These are phyloP conservation scores for Phytophthora litchii DNA, from an alignment of 352 stramenopile genomes.

Conservation along the genomic window DNA sequence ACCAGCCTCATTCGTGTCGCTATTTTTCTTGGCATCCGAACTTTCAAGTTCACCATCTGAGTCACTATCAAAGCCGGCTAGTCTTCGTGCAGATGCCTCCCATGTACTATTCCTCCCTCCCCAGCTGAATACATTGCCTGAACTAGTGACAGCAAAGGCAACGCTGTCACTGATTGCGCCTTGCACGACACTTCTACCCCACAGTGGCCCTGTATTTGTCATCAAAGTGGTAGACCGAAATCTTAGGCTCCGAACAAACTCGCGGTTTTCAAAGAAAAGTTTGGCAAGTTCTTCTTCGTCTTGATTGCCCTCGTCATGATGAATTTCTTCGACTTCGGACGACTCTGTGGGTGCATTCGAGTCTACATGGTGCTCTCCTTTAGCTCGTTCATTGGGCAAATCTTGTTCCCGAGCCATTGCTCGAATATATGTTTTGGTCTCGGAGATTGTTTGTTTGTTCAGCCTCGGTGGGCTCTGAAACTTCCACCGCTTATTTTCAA, in stretches of 20 bases:
- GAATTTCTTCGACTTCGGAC: slow-evolving; percentile 33
- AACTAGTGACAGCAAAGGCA: slow-evolving; percentile 85
- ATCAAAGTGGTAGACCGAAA: slow-evolving; percentile 76
- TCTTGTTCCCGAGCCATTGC: slow-evolving; percentile 21
- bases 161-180: slow-evolving; percentile 84
- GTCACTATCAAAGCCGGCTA: slow-evolving; percentile 41
- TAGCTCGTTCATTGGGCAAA: slow-evolving; percentile 7
- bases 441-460: slow-evolving; percentile 42
- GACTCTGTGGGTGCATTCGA: slow-evolving; percentile 23
- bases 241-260: slow-evolving; percentile 66
- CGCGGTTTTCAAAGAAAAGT: slow-evolving; percentile 71
- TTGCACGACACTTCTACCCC: slow-evolving; percentile 86
- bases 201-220: slow-evolving; percentile 91
- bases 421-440: slow-evolving; percentile 35
- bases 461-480: slow-evolving; percentile 68
- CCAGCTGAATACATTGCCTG: slow-evolving; percentile 90
- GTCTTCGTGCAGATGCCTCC: slow-evolving; percentile 27
- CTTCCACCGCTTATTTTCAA: slow-evolving; percentile 75
- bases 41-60: slow-evolving; percentile 25
- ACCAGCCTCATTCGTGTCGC: slow-evolving; percentile 12
- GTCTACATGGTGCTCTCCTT: slow-evolving; percentile 1
- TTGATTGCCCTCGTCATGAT: slow-evolving; percentile 34
- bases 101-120: slow-evolving; percentile 74
- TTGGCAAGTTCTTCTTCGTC: slow-evolving; percentile 60
- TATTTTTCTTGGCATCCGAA: slow-evolving; percentile 15